These are phyloP conservation scores for Gonapodya sp. DNA, from an alignment of 192 early-diverging fungal species.

Conservation along the genomic window DNA sequence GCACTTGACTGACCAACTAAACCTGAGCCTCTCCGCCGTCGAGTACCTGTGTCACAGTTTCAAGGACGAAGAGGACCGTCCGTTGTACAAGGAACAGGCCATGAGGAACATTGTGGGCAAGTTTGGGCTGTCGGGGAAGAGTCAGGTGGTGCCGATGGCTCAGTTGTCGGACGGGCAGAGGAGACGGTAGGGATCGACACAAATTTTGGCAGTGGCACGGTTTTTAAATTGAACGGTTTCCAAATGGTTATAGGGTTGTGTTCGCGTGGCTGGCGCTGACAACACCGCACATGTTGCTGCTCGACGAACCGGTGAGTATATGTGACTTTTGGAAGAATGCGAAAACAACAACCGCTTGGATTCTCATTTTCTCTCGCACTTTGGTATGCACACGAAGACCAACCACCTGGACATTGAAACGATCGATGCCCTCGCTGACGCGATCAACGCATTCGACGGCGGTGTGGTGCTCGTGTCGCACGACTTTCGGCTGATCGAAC, in stretches of 20 bases:
- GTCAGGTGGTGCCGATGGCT: constrained; percentile 14
- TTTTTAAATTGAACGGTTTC: no score
- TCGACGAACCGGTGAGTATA: constrained; percentile 15
- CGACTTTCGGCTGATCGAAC: constrained; percentile 95
- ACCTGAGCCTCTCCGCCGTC: constrained; percentile 7
- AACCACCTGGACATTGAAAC: constrained; percentile 1
- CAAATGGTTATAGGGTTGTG: not conserved
- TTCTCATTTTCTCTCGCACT: not conserved
- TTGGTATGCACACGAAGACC: not conserved
- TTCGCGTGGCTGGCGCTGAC: constrained; percentile 17
- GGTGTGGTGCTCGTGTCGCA: constrained; percentile 97
- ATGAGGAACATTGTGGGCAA: constrained; percentile 16
- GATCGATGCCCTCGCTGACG: constrained; percentile 89
- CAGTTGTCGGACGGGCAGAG: constrained; percentile 15
- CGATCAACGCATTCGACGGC: constrained; percentile 90
- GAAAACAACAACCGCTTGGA: not conserved
- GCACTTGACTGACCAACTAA: constrained; percentile 15
- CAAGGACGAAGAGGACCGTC: not conserved
- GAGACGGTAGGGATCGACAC: not conserved
- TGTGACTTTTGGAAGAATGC: not conserved
- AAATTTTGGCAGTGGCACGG: not conserved
- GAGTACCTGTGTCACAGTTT: not conserved
- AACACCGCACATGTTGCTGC: constrained; percentile 15
- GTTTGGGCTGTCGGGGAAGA: constrained; percentile 16
- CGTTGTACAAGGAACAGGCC: constrained; percentile 16